Evolutionary conservation across 1,284 basidiomycete genomes (phyloP), one percentile per base, ranked within the genome.

Genomic region (Wallemia hederae): DNA sequence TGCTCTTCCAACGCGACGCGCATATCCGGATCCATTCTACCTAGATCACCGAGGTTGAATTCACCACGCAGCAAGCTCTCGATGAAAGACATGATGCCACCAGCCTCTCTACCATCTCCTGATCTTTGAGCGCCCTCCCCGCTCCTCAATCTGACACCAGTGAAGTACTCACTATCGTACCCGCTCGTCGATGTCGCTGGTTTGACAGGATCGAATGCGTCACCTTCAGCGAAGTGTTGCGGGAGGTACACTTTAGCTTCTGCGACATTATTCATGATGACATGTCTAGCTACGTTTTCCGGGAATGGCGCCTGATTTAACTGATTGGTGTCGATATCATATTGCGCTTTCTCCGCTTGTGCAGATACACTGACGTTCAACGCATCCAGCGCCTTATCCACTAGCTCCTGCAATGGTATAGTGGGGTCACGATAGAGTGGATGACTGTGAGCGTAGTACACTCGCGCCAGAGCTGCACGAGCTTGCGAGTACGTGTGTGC

Each of bases 151-250:
- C 70, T 63, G 2, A 77, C 71, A 1, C 78, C 78, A 3, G 68
- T 70, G 72, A 91, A 89, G 72, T 87, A 91, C 24, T 70, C 71
- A 1, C 75, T 71, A 63, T 87, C 75, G 69, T 91, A 91, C 27
- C 66, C 66, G 25, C 74, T 81, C 2, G 78, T 65, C 1, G 69
- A 67, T 1, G 75, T 72, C 1, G 76, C 75, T 0, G 87, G 85
- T 0, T 85, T 84, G 0, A 90, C 71, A 0, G 86, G 86, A 67
- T 91, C 87, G 64, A 82, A 90, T 1, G 81, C 78, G 60, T 86
- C 72, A 19, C 78, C 69, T 28, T 68, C 65, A n/a, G 63, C 63
- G 9, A 65, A 64, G 27, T 63, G 73, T 63, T 78, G 77, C 15
- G 70, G 64, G 1, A 75, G 72, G 0, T 84, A 85, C 61, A 88